Base-by-base conservation (phyloP, 345 rosid species). In the Euphorbia lathyris region DNA sequence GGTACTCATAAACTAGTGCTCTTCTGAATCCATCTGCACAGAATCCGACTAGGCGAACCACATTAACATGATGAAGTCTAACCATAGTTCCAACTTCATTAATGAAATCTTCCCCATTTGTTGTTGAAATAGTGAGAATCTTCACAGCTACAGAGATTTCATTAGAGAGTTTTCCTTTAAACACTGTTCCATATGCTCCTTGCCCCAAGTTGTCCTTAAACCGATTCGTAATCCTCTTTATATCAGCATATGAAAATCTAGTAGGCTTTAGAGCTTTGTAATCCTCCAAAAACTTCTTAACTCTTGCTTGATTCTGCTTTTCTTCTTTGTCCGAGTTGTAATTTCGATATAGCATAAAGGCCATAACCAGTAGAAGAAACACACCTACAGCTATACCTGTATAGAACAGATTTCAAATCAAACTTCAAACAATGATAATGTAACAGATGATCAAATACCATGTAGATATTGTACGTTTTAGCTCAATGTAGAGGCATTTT, bases 41-140 rank as follows among this genome's bases (percentile, higher is more conserved):
- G 40, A 62, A 75, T 0, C 74, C 78, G 26, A 75, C 65, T 30
- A 75, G 50, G 38, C 74, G 69, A 45, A 75, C 69, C 23, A 75
- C 78, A 34, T 75, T 75, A 30, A 69, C 73, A 20, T 68, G 77
- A 57, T 74, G 73, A 58, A 74, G 62, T 55, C 72, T 53, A 10
- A 68, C 74, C 78, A 75, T 75, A 47, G 74, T 69, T 16, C 70
- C 78, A 13, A 75, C 70, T 69, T 75, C 78, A 34, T 70, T 75
- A 6, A 75, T 52, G 57, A 75, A 75, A 70, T 75, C 79, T 36
- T 75, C 67, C 6, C 74, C 79, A 19, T 75, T 70, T 32, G 61
- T 70, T 14, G 17, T 75, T 5, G 70, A 47, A 27, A 19, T 75
- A 43, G 65, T 50, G 22, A 75, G 74, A 23, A 75, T 38, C 64